Conservation (phyloP, 768 basidiomycete species). For the Paxillus rubicundulus region DNA sequence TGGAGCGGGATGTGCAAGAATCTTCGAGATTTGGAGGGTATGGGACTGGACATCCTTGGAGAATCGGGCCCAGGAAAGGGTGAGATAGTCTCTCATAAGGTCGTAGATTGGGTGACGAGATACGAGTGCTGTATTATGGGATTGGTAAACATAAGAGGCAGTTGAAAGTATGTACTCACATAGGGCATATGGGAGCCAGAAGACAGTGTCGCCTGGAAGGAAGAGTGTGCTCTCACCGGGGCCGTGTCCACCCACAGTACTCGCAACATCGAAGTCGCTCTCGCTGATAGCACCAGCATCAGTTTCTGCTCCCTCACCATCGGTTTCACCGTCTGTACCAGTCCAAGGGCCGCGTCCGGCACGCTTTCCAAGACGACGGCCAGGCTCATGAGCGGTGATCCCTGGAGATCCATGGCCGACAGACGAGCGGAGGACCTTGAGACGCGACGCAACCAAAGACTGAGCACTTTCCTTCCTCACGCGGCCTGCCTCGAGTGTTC, state of each 20-base stretch:
- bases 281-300: conserved; percentile 77
- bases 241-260: conserved; percentile 69
- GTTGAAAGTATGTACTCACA: conserved; percentile 48
- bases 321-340: conserved; percentile 64
- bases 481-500: conserved; percentile 75
- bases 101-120: conserved; percentile 94
- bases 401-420: conserved; percentile 38
- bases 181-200: conserved; percentile 92
- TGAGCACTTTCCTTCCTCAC: conserved; percentile 79
- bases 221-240: conserved; percentile 88
- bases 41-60: conserved; percentile 93
- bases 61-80: conserved; percentile 93
- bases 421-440: conserved; percentile 63
- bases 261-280: conserved; percentile 82
- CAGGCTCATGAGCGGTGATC: conserved; percentile 49
- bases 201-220: conserved; percentile 85
- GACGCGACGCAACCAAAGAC: conserved; percentile 62
- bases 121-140: conserved; percentile 59
- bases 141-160: conserved; percentile 8
- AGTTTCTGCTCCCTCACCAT: conserved; percentile 67
- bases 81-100: conserved; percentile 91
- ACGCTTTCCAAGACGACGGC: conserved; percentile 57
- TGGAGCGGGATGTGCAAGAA: conserved; percentile 83
- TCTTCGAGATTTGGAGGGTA: conserved; percentile 85
- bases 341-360: conserved; percentile 71